A percentile compares a stretch with the other conserved stretches of the same genome.
Evolutionary conservation across 2,329 filamentous ascomycete genomes (phyloP).

Genomic region (Fusarium protoensiforme): DNA sequence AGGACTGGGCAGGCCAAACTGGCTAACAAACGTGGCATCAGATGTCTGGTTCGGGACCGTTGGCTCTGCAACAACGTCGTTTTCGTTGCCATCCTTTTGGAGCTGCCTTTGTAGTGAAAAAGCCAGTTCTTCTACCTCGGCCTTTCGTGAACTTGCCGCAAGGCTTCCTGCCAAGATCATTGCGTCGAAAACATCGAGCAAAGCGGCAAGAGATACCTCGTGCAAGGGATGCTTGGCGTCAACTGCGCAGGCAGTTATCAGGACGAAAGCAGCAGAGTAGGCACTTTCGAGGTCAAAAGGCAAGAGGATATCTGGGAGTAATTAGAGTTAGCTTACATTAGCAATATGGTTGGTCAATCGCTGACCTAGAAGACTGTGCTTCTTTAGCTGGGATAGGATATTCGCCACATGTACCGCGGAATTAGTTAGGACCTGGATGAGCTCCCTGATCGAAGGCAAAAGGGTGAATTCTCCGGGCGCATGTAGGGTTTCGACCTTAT

Average conservation of each 20-base stretch:
- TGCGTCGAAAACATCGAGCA: slow-evolving; percentile 3
- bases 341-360: background rate
- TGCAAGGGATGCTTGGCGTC: background rate
- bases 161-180: slow-evolving; percentile 4
- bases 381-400: slow-evolving; percentile 8
- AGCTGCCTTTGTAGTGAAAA: background rate
- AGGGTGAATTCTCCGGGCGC: background rate
- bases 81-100: background rate
- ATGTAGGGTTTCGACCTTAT: background rate
- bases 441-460: slow-evolving; percentile 1
- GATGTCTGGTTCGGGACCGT: background rate
- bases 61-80: background rate
- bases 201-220: slow-evolving; percentile 1
- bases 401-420: slow-evolving; percentile 8
- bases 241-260: slow-evolving; percentile 10
- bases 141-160: slow-evolving; percentile 1
- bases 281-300: slow-evolving; percentile 18
- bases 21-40: background rate
- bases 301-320: slow-evolving; percentile 1
- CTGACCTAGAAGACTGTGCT: slow-evolving; percentile 7
- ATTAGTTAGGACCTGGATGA: slow-evolving; percentile 9
- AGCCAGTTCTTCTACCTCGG: slow-evolving; percentile 11
- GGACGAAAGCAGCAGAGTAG: slow-evolving; percentile 12
- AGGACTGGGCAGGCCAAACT: slow-evolving; percentile 5
- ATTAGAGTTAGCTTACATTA: background rate